A percentile compares a stretch with the other conserved stretches of the same genome.
These are phyloP conservation scores for Metschnikowia orientalis DNA, from an alignment of 805 yeast genomes.

Conservation along the genomic window DNA sequence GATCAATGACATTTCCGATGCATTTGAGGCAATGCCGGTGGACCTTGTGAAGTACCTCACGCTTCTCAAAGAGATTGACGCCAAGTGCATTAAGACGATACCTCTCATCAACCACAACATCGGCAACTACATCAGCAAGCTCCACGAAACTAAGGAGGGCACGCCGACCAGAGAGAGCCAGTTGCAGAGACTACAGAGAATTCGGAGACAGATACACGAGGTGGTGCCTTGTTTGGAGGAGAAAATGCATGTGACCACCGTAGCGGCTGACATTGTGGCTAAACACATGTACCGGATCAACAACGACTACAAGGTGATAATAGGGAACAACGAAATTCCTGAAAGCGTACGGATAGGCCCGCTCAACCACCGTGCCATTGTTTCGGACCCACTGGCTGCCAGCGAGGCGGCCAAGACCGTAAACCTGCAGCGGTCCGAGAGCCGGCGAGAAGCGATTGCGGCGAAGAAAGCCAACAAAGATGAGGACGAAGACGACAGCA, in stretches of 20 bases:
- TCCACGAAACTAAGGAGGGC: constrained; percentile 16
- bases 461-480: constrained; percentile 66
- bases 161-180: constrained; percentile 15
- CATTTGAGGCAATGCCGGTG: constrained; percentile 81
- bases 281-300: constrained; percentile 71
- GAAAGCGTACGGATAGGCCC: constrained; percentile 73
- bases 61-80: constrained; percentile 86
- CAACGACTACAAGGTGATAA: constrained; percentile 71
- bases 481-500: constrained; percentile 26
- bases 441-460: constrained; percentile 88
- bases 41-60: constrained; percentile 85
- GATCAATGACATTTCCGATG: constrained; percentile 85
- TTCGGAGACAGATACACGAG: constrained; percentile 51
- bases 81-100: constrained; percentile 75
- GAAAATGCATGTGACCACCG: constrained; percentile 94
- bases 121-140: constrained; percentile 37
- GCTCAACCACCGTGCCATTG: constrained; percentile 87
- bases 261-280: constrained; percentile 73
- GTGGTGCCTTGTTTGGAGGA: constrained; percentile 91
- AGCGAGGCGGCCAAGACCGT: constrained; percentile 50
- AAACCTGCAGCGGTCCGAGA: constrained; percentile 75
- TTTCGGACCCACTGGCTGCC: constrained; percentile 49
- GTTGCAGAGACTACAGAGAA: constrained; percentile 32
- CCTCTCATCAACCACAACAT: constrained; percentile 63
- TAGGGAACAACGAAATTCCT: constrained; percentile 76